Base-by-base conservation (phyloP, 2,329 filamentous ascomycete species). In the Neonectria hederae region DNA sequence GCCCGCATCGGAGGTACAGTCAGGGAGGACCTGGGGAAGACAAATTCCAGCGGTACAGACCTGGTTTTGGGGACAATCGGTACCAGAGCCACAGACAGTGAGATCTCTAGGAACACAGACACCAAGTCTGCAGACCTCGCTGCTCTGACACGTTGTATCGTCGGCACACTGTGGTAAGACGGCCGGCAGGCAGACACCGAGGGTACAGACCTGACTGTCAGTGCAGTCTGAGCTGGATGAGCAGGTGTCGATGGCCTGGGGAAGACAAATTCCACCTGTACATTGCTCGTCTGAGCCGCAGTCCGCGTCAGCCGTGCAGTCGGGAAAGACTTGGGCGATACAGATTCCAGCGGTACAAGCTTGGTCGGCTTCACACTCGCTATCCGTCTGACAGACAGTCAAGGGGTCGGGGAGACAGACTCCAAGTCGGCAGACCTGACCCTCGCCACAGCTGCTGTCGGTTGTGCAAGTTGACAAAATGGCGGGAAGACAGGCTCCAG, bases 291-390 rank as follows among this genome's bases (percentile, higher is more conserved):
- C 17, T 11, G 28, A 32, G 5, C 21, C 13, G 26, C 58, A 61
- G 3, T 45, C 59, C 1, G 53, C 35, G 6, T 57, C 10, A 8
- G 22, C 13, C 7, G 54, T 32, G 22, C 60, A 62, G 9, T 32
- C 54, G 6, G 60, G 54, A 6, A 58, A 26, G 4, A 58, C 8
- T 5, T 54, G n/a, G 5, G 60, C 28, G 26, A 57, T 30, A 14
- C 59, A 62, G 1, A 62, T 8, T 14, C 59, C 59, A 9, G 54
- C 54, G 14, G 46, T 53, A 19, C 59, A 62, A 10, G 54, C 38
- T n/a, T 62, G 46, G 14, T 22, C 40, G 5, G 40, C 30, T 5
- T 40, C 46, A 13, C 46, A 52, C 6, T 53, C 38, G 2, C 21
- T 32, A 11, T 57, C 43, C 10, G 3, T n/a, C 17, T n/a, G 22